phyloP scores from a whole-genome alignment of 371 early-diverging fungal genomes.

The Entomophthora muscae region DNA sequence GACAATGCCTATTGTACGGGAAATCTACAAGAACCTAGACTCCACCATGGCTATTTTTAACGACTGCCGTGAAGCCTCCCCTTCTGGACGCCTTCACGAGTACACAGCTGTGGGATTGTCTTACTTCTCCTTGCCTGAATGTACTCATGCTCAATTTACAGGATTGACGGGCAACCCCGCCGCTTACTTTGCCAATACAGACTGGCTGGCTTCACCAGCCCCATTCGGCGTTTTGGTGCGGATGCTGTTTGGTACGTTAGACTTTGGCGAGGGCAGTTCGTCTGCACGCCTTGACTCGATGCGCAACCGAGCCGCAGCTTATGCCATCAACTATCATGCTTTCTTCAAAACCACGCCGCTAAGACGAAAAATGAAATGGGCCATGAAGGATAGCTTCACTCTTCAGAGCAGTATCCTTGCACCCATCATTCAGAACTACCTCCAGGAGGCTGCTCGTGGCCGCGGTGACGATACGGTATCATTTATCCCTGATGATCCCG shows the following conservation, averaged over 20 bases:
- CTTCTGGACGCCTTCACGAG: not conserved
- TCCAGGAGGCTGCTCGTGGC: not conserved
- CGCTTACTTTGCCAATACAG: not conserved
- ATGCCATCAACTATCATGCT: not conserved
- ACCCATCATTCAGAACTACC: not conserved
- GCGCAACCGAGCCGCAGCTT: not conserved
- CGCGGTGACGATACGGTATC: not conserved
- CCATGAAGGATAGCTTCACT: not conserved
- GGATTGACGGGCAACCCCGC: not conserved
- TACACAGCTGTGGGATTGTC: not conserved
- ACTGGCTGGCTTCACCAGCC: not conserved
- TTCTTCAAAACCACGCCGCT: conserved; percentile 1
- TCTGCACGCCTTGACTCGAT: not conserved
- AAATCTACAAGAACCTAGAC: not conserved
- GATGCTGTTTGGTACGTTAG: conserved; percentile 1
- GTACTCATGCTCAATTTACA: not conserved
- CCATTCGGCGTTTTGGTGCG: not conserved
- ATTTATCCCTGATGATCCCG: not conserved
- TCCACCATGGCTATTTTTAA: not conserved
- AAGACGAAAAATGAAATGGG: not conserved
- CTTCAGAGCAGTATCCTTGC: not conserved
- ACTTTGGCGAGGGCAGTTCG: not conserved
- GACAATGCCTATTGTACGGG: not conserved
- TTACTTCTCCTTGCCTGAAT: not conserved
- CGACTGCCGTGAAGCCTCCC: not conserved